A percentile compares a stretch with the other conserved stretches of the same genome.
Conservation (phyloP, 768 basidiomycete genomes). For the Serendipita sp. region DNA sequence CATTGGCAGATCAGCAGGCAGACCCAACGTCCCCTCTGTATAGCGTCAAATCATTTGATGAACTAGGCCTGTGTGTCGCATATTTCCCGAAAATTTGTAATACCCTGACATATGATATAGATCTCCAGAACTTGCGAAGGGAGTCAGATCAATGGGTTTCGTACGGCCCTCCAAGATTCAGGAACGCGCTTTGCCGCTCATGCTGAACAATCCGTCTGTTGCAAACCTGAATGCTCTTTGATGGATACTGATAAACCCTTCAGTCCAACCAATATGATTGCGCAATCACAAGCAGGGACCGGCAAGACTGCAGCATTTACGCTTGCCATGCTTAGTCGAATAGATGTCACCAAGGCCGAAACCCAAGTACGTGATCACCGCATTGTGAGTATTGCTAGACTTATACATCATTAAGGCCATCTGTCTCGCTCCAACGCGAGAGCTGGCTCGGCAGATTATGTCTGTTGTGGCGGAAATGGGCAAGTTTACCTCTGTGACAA, state of each 20-base stretch:
- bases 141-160: conserved; percentile 88
- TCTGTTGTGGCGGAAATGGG: conserved; percentile 87
- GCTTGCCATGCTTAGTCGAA: conserved; percentile 87
- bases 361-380: conserved; percentile 45
- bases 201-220: conserved; percentile 76
- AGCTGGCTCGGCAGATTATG: conserved; percentile 95
- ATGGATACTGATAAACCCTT: neutral
- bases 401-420: conserved; percentile 43
- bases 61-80: conserved; percentile 70
- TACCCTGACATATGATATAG: conserved; percentile 23
- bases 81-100: neutral
- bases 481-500: conserved; percentile 83
- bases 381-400: neutral
- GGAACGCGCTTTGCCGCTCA: conserved; percentile 83
- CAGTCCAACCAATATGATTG: conserved; percentile 98
- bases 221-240: neutral
- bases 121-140: conserved; percentile 76
- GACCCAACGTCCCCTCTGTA: conserved; percentile 93
- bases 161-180: conserved; percentile 98
- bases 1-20: conserved; percentile 86
- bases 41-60: conserved; percentile 87
- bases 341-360: conserved; percentile 66
- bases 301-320: conserved; percentile 99
- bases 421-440: conserved; percentile 94
- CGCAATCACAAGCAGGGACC: conserved; percentile 97